Evolutionary conservation across 352 stramenopile species (phyloP), one percentile per base, ranked within the genome.

Genomic region (Phytophthora constricta): DNA sequence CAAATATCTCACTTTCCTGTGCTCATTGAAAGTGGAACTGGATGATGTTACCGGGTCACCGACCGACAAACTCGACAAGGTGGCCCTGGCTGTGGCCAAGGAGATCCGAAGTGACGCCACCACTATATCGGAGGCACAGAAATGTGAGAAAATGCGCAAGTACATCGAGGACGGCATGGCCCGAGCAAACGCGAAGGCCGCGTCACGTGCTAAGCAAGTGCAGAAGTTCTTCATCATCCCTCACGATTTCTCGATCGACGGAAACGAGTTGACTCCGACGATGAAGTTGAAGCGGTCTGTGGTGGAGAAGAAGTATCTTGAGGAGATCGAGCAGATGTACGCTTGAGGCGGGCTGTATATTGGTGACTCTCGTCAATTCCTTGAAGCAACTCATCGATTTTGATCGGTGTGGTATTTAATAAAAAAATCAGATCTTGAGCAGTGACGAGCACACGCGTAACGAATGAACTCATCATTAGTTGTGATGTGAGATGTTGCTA

Each of bases 221-320:
- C 79, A 93, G 27, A 97, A 97, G 69, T 97, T 90, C 67, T 58
- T 79, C 27, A 75, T 97, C 27, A 62, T 97, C 23, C 67, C 76
- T 11, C 70, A 73, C 23, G 89, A 97, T 55, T 98, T 98, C 66
- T 93, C 82, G 41, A 80, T 97, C n/a, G 56, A 68, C 7, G 90
- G 76, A 3, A 94, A 93, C 33, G 93, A 98, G 63, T 79, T 98
- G 7, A 98, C 94, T 34, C 93, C 95, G 4, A 98, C 95, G 43
- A 82, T 98, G 70, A 98, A 98, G 77, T 75, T 98, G 58, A 98
- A 98, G 80, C 86, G 95, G 8, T 70, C 79, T 8, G 79, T 97
- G 17, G 88, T 97, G 19, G 74, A 84, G 37, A 88, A 96, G 52
- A 95, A 97, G 74, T 97, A 98, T 76, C 71, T 49, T 0, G 74